Evolutionary conservation across 225 moss, liverwort and hornwort species (phyloP), one percentile per base, ranked within the genome.

Genomic region (Asterella californica): DNA sequence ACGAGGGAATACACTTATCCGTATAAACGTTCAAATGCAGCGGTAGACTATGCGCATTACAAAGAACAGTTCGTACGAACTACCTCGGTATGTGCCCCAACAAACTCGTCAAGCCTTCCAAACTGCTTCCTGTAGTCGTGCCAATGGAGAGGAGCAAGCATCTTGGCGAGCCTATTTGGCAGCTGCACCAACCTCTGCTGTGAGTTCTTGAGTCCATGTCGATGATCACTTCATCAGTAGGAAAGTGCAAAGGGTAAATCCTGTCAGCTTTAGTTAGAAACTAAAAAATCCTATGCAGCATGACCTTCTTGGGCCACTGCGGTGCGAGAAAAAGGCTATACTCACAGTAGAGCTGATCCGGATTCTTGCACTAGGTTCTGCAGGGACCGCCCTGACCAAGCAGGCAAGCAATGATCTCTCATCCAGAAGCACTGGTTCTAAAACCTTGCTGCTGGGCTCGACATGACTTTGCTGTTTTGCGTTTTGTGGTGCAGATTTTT

Each of bases 91-190:
- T 96, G 96, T 18, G 92, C 88, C 76, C 81, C 88, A 75, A 96
- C 91, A 83, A 96, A 96, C 88, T 96, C 96, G 61, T 96, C 96
- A 42, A 96, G 94, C 70, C 96, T 89, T 76, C 96, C 96, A 84
- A 88, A 96, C 72, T 94, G 96, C 88, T 94, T 96, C 82, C 88
- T 86, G 84, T 96, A 96, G 15, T 92, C 89, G 73, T 96, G 91
- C 96, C 96, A 96, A 79, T 94, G 96, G 25, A 94, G 90, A 80
- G 96, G 96, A 57, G 96, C 94, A 61, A 96, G 88, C 96, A 96
- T 92, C 81, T 96, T 96, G 57, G 94, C 96, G 61, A 96, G 90
- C 67, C 96, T 91, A 83, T 96, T 94, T 62, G 94, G 96, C 59
- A 96, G 90, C 96, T 96, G 94, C 76, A 85, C 19, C 47, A 68